phyloP scores from a whole-genome alignment of 129 eudicot species.

The Artemisia annua region DNA sequence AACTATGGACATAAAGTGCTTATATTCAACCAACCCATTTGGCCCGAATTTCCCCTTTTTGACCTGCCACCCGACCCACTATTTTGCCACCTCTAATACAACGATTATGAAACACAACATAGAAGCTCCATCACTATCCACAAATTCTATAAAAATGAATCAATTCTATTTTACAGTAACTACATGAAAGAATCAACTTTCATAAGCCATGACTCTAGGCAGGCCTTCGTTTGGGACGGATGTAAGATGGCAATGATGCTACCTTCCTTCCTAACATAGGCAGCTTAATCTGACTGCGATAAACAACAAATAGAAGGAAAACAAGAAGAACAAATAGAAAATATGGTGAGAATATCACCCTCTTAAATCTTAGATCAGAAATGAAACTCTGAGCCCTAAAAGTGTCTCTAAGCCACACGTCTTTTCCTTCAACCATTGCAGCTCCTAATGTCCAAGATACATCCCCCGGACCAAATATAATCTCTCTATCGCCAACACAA shows the following conservation, averaged over 20 bases:
- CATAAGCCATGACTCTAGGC: slow-evolving; percentile 15
- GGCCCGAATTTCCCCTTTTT: neutral
- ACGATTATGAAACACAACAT: neutral
- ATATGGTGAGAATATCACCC: slow-evolving; percentile 44
- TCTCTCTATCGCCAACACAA: slow-evolving; percentile 55
- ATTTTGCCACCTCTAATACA: neutral
- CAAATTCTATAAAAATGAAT: slow-evolving; percentile 11
- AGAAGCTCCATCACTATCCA: slow-evolving; percentile 8
- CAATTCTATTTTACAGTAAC: neutral
- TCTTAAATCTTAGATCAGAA: slow-evolving; percentile 21
- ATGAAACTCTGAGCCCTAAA: slow-evolving; percentile 18
- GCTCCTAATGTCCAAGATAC: slow-evolving; percentile 95
- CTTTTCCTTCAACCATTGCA: slow-evolving; percentile 67
- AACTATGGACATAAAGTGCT: neutral
- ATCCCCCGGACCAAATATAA: slow-evolving; percentile 81
- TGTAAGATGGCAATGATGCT: slow-evolving; percentile 55
- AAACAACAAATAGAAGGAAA: slow-evolving; percentile 52
- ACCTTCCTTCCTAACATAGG: slow-evolving; percentile 68
- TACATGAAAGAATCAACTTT: slow-evolving; percentile 20
- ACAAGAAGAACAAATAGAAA: slow-evolving; percentile 54
- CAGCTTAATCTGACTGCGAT: slow-evolving; percentile 68
- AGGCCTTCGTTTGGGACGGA: slow-evolving; percentile 48
- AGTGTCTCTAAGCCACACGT: slow-evolving; percentile 33
- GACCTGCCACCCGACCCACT: neutral
- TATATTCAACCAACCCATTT: neutral